Evolutionary conservation across 2,329 filamentous ascomycete species (phyloP), one percentile per base, ranked within the genome.

Genomic region (Bipolaris bicolor): DNA sequence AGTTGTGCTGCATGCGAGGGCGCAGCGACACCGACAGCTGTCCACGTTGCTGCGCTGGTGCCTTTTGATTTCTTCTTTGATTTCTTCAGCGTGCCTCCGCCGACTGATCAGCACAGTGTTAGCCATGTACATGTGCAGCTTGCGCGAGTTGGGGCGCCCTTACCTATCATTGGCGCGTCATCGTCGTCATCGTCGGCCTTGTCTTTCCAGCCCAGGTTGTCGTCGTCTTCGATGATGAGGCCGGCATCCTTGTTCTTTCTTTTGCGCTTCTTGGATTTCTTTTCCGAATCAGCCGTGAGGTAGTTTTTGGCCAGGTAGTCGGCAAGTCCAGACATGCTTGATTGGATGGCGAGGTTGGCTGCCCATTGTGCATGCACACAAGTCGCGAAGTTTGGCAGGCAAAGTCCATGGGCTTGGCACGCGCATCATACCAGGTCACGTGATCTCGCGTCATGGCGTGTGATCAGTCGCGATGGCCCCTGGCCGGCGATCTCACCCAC

Each of bases 241-340:
- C 81, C 78, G 43, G 73, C 73, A 52, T 75, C 71, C 49, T 76
- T 74, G 48, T 73, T 71, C 52, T 77, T 75, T 44, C 81, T 73
- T 69, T 84, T 84, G 64, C 82, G 79, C 75, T 84, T 84, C 67
- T 83, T 84, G 26, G 78, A 76, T 50, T 81, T 80, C 67, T 81
- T 82, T 72, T 78, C 70, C 16, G 76, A 69, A 64, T 89, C 86
- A 39, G 88, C 87, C 1, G 84, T 90, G 48, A 99, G 88, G 76
- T 99, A 99, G 76, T 92, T 95, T 62, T 91, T 89, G 36, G 94
- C 93, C 34, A 99, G 86, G 72, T 98, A 99, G 71, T 88, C 87
- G 57, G 92, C 88, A 64, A 97, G 84, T 49, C 50, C 55, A 54
- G 84, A 82, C 84, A 88, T 88, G 62, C 20, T 50, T 65, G 61